Evolutionary conservation across 108 stramenopile species (phyloP).

Genomic region (Cyclostephanos invisitatus): DNA sequence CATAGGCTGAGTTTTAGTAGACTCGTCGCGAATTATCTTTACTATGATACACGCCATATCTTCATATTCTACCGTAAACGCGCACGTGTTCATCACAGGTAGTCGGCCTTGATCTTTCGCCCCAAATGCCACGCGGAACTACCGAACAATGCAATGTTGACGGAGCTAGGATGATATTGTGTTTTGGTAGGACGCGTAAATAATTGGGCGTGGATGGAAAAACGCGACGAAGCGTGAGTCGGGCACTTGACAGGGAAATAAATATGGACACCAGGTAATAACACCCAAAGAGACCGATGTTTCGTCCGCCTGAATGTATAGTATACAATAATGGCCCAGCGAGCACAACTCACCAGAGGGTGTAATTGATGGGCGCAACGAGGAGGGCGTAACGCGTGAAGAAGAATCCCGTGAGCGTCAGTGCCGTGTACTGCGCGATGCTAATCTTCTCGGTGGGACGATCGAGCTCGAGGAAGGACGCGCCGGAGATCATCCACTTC

Average conservation of each 20-base stretch:
- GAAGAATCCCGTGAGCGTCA: slow-evolving; percentile 86
- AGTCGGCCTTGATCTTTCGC: slow-evolving; percentile 86
- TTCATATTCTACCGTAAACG: background rate
- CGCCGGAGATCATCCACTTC: slow-evolving; percentile 87
- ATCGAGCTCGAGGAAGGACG: slow-evolving; percentile 78
- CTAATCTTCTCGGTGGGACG: slow-evolving; percentile 87
- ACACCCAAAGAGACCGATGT: background rate
- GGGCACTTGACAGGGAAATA: no score
- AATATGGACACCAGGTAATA: no score
- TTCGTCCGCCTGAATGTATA: no score
- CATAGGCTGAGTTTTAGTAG: no score
- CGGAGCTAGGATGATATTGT: slow-evolving; percentile 55
- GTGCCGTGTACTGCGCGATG: slow-evolving; percentile 80
- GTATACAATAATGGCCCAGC: no score
- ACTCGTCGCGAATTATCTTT: background rate
- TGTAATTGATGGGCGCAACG: slow-evolving; percentile 83
- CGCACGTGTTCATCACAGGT: slow-evolving; percentile 25
- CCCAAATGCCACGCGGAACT: slow-evolving; percentile 85
- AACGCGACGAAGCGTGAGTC: no score
- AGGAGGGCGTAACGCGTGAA: slow-evolving; percentile 83
- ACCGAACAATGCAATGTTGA: slow-evolving; percentile 81
- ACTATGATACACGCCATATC: background rate
- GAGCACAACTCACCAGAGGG: slow-evolving; percentile 64
- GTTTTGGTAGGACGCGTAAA: background rate
- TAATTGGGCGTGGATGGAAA: background rate